Base-by-base conservation (phyloP, 1,284 basidiomycete species). In the Sphaerobolus stellatus region DNA sequence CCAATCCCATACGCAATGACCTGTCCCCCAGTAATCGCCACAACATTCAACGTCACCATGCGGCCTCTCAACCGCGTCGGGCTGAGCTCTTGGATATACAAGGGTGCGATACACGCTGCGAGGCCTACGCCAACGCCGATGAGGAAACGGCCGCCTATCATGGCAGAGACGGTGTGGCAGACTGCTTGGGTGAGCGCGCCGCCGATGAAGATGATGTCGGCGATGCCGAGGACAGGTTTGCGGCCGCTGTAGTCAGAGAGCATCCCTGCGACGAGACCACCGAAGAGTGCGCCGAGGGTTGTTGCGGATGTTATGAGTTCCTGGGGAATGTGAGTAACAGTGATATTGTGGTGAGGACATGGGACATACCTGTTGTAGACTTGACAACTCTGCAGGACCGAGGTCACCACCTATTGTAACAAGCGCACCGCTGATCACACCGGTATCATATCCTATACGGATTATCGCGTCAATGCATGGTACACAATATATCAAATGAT, bases 1-100 rank as follows among this genome's bases (percentile, higher is more conserved):
- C 86, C 88, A 49, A 91, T 87, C 28, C 80, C 86, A 61, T 90
- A 91, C 0, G 88, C 87, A 44, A 90, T 78, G 22, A 90, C 88
- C 63, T 91, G 89, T 2, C 89, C 89, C 4, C 83, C 71, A 0
- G 83, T 85, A 61, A 85, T 85, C 71, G 82, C 79, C 3, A 82
- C 82, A 20, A 84, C 55, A 55, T 86, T 84, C 18, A 86, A 68
- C 22, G 83, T 82, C 5, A 92, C 90, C 79, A 93, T 83, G 28
- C 88, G 75, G 1, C 90, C 91, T 14, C 90, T 78, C 40, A 89
- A 77, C 29, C 80, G 75, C 3, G 88, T 90, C 0, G 90, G 90
- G 1, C 88, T 84, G 24, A 93, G 78, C 67, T 93, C 91, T 63
- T 90, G 88, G 52, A 94, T 91, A 66, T 92, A 92, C 4, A 93